Evolutionary conservation across 2,329 filamentous ascomycete genomes (phyloP).

Genomic region (Knufia fluminis): DNA sequence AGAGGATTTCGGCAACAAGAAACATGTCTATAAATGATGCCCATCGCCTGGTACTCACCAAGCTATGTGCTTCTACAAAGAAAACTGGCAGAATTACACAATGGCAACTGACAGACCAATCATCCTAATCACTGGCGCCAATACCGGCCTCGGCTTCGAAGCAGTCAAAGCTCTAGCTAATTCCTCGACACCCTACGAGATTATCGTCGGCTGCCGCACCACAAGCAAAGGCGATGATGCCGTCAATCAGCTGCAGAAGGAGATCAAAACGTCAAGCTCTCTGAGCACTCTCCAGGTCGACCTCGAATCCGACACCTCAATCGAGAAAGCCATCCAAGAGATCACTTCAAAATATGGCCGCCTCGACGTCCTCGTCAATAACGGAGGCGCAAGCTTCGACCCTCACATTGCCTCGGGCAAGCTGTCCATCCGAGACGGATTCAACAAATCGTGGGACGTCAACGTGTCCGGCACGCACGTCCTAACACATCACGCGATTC

Average conservation of each 20-base stretch:
- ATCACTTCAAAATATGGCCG: constrained; percentile 25
- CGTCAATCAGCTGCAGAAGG: constrained; percentile 32
- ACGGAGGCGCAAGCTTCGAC: constrained; percentile 25
- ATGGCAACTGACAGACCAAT: constrained; percentile 20
- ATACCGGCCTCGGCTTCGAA: constrained; percentile 53
- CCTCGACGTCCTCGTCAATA: constrained; percentile 19
- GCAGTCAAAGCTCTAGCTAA: constrained; percentile 45
- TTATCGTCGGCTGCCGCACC: constrained; percentile 48
- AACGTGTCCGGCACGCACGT: constrained; percentile 44
- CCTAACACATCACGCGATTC: constrained; percentile 41
- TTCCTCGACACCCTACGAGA: constrained; percentile 42
- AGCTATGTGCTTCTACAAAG: background rate
- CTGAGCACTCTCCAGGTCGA: constrained; percentile 41
- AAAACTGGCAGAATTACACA: background rate
- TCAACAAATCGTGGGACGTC: constrained; percentile 41
- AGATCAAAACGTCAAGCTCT: constrained; percentile 36
- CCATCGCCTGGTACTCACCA: too few relatives aligned
- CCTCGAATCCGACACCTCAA: constrained; percentile 44
- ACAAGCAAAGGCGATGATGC: constrained; percentile 44
- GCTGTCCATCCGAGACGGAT: constrained; percentile 32
- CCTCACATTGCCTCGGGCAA: constrained; percentile 23
- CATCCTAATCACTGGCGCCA: constrained; percentile 53
- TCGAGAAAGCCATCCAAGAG: constrained; percentile 37
- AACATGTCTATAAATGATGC: too few relatives aligned
- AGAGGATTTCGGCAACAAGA: too few relatives aligned